These are phyloP conservation scores for Penicillium odoratum DNA, from an alignment of 495 filamentous ascomycete genomes.

Conservation along the genomic window DNA sequence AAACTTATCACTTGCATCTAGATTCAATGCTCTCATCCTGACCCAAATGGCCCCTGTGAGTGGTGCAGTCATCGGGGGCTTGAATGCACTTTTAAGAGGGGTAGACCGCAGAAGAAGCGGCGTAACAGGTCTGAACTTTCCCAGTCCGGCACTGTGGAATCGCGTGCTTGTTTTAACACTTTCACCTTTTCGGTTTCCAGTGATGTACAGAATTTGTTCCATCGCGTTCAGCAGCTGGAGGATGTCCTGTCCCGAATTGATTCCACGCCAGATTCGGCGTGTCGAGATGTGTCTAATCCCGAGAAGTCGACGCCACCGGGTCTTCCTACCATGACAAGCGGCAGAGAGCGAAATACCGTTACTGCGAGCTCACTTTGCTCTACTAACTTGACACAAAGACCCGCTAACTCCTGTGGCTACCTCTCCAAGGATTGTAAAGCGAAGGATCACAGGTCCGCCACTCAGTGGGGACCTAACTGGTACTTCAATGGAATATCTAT, in stretches of 20 bases:
- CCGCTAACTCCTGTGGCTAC: background rate
- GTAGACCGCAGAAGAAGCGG: constrained; percentile 17
- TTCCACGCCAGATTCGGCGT: too few relatives aligned
- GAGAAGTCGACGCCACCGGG: too few relatives aligned
- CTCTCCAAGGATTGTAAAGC: background rate
- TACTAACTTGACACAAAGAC: background rate
- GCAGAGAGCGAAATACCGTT: too few relatives aligned
- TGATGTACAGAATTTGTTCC: too few relatives aligned
- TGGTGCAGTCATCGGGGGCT: constrained; percentile 14
- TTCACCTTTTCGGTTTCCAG: too few relatives aligned
- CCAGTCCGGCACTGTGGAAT: too few relatives aligned
- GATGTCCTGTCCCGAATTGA: too few relatives aligned
- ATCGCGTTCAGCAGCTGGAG: too few relatives aligned
- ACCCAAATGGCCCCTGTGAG: constrained; percentile 19
- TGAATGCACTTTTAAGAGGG: constrained; percentile 20
- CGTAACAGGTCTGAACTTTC: constrained; percentile 4
- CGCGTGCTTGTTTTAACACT: too few relatives aligned
- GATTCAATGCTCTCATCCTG: constrained; percentile 12
- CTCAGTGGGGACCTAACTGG: constrained; percentile 22
- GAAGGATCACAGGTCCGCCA: background rate
- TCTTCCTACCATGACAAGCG: too few relatives aligned
- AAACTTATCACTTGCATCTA: background rate
- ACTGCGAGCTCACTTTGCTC: too few relatives aligned
- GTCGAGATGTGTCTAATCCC: too few relatives aligned
- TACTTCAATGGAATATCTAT: constrained; percentile 24